Evolutionary conservation across 2,329 filamentous ascomycete genomes (phyloP).

Genomic region (Colletotrichum sp.): DNA sequence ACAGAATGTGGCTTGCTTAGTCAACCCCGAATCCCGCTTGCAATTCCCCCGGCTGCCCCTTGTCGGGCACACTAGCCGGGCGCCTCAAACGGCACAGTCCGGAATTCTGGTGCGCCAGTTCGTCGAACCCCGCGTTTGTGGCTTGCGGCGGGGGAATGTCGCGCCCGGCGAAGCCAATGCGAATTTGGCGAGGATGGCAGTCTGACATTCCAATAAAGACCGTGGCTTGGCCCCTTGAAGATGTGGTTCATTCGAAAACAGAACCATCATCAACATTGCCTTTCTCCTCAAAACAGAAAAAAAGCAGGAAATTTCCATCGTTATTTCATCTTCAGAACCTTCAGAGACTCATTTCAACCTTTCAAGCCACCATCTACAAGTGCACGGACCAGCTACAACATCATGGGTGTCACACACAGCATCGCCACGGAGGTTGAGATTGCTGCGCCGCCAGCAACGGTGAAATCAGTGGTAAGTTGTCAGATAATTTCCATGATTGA

Average conservation of each 20-base stretch:
- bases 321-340: background rate
- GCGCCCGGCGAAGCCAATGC: background rate
- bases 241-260: rapidly evolving
- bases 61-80: background rate
- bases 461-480: background rate
- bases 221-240: background rate
- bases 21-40: background rate
- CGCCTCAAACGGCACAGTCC: background rate
- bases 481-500: too few relatives aligned
- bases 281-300: background rate
- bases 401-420: background rate
- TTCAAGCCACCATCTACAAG: background rate
- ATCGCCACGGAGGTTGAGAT: background rate
- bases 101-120: background rate
- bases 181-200: background rate
- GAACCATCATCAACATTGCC: background rate
- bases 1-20: background rate
- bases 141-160: background rate
- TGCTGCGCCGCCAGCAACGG: background rate
- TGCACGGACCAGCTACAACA: background rate
- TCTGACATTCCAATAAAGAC: background rate
- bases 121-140: background rate
- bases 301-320: background rate
- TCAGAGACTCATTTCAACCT: rapidly evolving
- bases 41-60: background rate